A percentile compares a stretch with the other conserved stretches of the same genome.
Conservation (phyloP, 345 rosid genomes). For the Firmiana major region DNA sequence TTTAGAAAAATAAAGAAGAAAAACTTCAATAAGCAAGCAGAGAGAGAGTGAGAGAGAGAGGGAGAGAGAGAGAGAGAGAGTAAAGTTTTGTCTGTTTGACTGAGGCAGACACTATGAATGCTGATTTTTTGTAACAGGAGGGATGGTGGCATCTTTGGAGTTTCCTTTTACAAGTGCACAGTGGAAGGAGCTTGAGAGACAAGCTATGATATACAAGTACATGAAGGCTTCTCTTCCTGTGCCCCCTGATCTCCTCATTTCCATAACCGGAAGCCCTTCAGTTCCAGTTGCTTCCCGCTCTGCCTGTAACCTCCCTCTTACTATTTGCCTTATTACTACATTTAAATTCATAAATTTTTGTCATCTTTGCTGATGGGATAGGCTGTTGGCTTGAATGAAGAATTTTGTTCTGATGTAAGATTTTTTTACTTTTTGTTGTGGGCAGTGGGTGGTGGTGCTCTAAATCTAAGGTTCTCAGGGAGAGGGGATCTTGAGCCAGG, state of each 20-base stretch:
- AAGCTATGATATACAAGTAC: constrained; percentile 79
- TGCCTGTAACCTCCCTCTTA: constrained; percentile 21
- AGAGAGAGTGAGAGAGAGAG: background rate
- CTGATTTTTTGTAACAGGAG: constrained; percentile 18
- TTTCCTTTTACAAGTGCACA: constrained; percentile 79
- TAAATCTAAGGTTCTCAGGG: constrained; percentile 32
- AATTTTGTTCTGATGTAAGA: background rate
- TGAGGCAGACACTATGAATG: background rate
- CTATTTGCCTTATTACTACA: background rate
- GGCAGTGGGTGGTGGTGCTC: constrained; percentile 32
- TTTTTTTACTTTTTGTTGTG: background rate
- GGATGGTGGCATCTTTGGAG: constrained; percentile 26
- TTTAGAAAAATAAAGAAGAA: background rate
- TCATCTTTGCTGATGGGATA: background rate
- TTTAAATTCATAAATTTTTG: too few relatives aligned
- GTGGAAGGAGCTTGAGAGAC: constrained; percentile 76
- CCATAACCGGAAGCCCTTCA: constrained; percentile 22
- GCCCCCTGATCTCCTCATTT: constrained; percentile 63
- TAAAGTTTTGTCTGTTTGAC: constrained; percentile 13
- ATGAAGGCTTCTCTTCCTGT: constrained; percentile 79
- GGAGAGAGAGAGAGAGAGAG: background rate
- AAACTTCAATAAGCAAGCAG: background rate
- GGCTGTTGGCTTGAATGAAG: background rate
- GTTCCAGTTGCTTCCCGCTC: constrained; percentile 25
- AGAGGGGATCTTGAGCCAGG: constrained; percentile 70